These are phyloP conservation scores for Exophiala oligosperma DNA, from an alignment of 2,329 filamentous ascomycete genomes.

Conservation along the genomic window DNA sequence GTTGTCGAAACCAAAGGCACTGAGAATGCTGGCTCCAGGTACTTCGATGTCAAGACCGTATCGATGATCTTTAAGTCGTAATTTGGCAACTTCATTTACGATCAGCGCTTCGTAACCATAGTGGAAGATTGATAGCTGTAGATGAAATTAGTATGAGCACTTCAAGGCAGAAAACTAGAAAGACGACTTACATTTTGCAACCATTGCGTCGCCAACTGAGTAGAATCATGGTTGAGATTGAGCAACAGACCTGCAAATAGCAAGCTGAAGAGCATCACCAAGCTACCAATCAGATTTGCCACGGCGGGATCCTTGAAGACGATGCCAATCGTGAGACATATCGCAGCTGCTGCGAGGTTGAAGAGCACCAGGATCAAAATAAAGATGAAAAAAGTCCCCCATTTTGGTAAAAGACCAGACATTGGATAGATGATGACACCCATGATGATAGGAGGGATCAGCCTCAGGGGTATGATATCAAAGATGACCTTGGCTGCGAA, in stretches of 20 bases:
- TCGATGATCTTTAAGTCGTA: conserved; percentile 89
- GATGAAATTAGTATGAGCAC: conserved; percentile 31
- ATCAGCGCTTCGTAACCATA: conserved; percentile 96
- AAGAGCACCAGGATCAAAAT: conserved; percentile 90
- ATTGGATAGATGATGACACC: conserved; percentile 96
- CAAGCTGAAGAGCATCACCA: conserved; percentile 96
- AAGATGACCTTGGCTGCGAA: conserved; percentile 97
- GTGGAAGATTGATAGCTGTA: conserved; percentile 88
- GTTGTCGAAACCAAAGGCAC: conserved; percentile 92
- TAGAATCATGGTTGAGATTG: conserved; percentile 71
- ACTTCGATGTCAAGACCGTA: conserved; percentile 96
- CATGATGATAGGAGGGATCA: conserved; percentile 93
- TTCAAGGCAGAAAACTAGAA: background rate
- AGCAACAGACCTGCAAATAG: conserved; percentile 91
- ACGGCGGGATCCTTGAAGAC: conserved; percentile 89
- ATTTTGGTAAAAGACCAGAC: conserved; percentile 85
- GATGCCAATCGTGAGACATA: conserved; percentile 95
- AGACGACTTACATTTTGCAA: conserved; percentile 65
- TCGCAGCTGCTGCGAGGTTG: conserved; percentile 89
- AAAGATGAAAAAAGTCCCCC: conserved; percentile 84
- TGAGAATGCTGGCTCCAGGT: conserved; percentile 88
- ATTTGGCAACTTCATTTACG: conserved; percentile 90
- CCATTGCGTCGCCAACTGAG: conserved; percentile 82
- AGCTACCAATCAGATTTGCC: conserved; percentile 86
- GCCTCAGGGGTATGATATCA: conserved; percentile 89